Percentiles rank a stretch among this genome's conserved stretches.
phyloP scores from a whole-genome alignment of 495 filamentous ascomycete species.

The Apiosordaria backusii region DNA sequence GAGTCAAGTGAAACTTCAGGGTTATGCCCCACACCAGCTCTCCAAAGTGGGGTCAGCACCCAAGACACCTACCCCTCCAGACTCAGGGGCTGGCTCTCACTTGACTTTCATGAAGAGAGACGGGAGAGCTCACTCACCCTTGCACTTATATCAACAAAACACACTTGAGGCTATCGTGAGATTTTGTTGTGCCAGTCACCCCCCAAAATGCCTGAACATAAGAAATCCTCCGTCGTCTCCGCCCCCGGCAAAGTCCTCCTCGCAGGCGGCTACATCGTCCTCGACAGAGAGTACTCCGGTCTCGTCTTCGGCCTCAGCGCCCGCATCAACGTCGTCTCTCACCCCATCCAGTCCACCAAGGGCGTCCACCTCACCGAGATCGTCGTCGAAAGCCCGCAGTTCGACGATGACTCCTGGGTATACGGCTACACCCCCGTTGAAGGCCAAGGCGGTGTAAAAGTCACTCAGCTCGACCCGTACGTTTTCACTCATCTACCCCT shows the following conservation, averaged over 20 bases:
- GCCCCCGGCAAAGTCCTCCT: constrained; percentile 95
- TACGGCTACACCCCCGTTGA: constrained; percentile 69
- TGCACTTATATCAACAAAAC: not conserved
- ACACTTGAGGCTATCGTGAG: not conserved
- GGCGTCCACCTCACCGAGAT: constrained; percentile 64
- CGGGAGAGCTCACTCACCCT: not conserved
- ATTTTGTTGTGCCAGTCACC: not conserved
- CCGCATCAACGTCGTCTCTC: constrained; percentile 80
- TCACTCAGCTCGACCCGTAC: constrained; percentile 77
- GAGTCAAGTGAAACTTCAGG: not conserved
- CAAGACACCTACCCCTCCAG: not conserved
- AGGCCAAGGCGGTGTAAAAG: constrained; percentile 69
- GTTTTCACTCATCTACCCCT: constrained; percentile 26
- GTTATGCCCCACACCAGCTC: not conserved
- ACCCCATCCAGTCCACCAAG: constrained; percentile 54
- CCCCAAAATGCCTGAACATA: constrained; percentile 12
- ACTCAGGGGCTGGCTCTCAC: not conserved
- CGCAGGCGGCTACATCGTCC: constrained; percentile 90
- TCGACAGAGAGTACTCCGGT: constrained; percentile 82
- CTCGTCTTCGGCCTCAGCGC: constrained; percentile 94
- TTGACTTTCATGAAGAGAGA: not conserved
- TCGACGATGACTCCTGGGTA: constrained; percentile 77
- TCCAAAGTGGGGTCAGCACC: not conserved
- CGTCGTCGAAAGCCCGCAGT: constrained; percentile 87
- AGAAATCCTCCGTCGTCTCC: constrained; percentile 46